Conservation (phyloP, 805 yeast genomes). For the Tetrapisispora nanseiensis region DNA sequence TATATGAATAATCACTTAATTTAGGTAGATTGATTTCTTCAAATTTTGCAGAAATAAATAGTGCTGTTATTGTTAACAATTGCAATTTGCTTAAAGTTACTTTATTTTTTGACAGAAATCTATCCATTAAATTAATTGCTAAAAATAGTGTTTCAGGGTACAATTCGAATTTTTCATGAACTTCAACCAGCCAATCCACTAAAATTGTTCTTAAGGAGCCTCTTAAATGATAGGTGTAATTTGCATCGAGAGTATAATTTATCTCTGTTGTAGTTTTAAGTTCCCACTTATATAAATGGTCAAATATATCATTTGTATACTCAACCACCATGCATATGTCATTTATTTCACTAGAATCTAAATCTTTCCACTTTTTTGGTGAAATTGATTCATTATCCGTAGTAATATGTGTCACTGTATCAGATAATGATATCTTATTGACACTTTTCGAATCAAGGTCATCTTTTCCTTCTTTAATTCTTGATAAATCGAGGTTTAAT, state of each 20-base stretch:
- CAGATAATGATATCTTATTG: background rate
- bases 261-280: conserved; percentile 56
- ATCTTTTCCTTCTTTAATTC: conserved; percentile 2
- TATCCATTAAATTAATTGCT: conserved; percentile 78
- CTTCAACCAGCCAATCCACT: conserved; percentile 88
- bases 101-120: conserved; percentile 65
- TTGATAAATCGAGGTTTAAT: background rate
- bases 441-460: conserved; percentile 23
- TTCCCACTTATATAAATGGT: conserved; percentile 60
- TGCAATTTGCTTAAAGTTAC: conserved; percentile 75
- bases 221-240: conserved; percentile 53
- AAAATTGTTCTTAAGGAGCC: conserved; percentile 78
- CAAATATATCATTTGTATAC: conserved; percentile 78
- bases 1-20: conserved; percentile 73
- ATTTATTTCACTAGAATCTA: conserved; percentile 58
- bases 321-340: conserved; percentile 85
- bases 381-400: background rate
- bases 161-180: conserved; percentile 72
- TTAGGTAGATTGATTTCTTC: conserved; percentile 88
- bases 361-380: conserved; percentile 33
- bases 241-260: conserved; percentile 41
- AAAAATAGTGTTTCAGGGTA: conserved; percentile 78
- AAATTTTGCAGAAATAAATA: conserved; percentile 88
- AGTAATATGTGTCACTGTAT: background rate
- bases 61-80: conserved; percentile 72